Evolutionary conservation across 768 basidiomycete species (phyloP), one percentile per base, ranked within the genome.

Genomic region (Pilatotrama ljubarskyi): DNA sequence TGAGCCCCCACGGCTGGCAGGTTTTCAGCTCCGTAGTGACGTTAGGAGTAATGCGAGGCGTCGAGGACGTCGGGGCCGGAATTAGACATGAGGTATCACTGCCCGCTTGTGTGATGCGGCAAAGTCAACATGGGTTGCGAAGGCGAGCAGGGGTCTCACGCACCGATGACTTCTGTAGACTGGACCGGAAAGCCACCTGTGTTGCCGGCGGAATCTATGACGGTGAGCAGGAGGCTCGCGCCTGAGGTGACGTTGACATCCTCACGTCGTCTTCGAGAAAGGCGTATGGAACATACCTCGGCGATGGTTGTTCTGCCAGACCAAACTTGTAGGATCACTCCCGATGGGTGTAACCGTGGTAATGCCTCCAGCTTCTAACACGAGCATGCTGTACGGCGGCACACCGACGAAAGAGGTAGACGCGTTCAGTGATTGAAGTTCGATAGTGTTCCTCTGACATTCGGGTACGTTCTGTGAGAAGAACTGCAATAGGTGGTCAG

Each of bases 1-100:
- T 73, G 3, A 82, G 58, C 3, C 79, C 77, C 81, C 81, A 82
- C 2, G 78, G 77, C 36, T 79, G 65, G 63, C 81, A 84, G 13
- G 80, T 80, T 40, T 69, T 58, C 2, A 82, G 55, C 1, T 66
- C 63, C 9, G 62, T 65, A 0, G 80, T 78, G 47, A 77, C 69
- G 64, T 80, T 80, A 8, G 78, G 66, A 5, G 69, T 59, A 18
- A 80, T 58, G 29, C 55, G 69, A 0, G 69, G 75, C 52, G 78
- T 76, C 17, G 71, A 51, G 3, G 69, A 64, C 3, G 64, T 38
- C 5, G 62, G 62, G 9, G 61, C 55, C 7, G 29, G 68, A 47
- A 43, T 67, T 36, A 65, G 61, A 59, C 72, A 74, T 32, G 67
- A 56, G 22, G 65, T 63, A 32, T 63, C 75, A 54, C 61, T 76